Base-by-base conservation (phyloP, 768 basidiomycete species). In the Boletus pseudopeckii region DNA sequence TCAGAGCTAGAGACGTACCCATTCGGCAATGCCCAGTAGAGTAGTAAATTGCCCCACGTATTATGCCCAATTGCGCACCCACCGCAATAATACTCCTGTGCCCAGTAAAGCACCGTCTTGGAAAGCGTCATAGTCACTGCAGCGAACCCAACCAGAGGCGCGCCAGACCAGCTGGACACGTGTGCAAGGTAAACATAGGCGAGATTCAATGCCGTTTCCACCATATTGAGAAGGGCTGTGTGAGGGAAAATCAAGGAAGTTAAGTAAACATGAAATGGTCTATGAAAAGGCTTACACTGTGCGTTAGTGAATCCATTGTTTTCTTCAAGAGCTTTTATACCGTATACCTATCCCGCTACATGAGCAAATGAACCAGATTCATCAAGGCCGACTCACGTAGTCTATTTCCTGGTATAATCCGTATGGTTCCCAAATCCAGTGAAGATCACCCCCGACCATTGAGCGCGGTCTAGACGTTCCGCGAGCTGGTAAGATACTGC, bases 361-460 rank as follows among this genome's bases (percentile, higher is more conserved):
- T 71, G 65, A 62, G 76, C 72, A 51, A 75, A 58, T 70, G 75
- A 53, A 43, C 4, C 4, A 10, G 2, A 9, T 14, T 10, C 6
- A 15, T 4, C 18, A 43, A 39, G 20, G n/a, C 5, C 11, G 32
- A 68, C 73, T 50, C 57, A 77, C 74, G 41, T 71, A 64, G 55
- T 77, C 73, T 33, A 91, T 73, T n/a, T 85, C 74, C 64, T 90
- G 85, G 71, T 92, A 92, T 30, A 88, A 54, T 24, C 76, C 79
- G 64, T 95, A 95, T 2, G 91, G 91, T 54, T 79, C 75, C 93
- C 92, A 96, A 41, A 95, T 80, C 92, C 92, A 95, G 61, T 93
- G 88, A 43, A 94, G 75, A 69, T 94, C 91, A 3, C 93, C 93
- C 1, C 90, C 92, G 59, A 73, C 74, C 85, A 94, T 90, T 4